Conservation (phyloP, 768 basidiomycete genomes). For the Auriscalpium vulgare region DNA sequence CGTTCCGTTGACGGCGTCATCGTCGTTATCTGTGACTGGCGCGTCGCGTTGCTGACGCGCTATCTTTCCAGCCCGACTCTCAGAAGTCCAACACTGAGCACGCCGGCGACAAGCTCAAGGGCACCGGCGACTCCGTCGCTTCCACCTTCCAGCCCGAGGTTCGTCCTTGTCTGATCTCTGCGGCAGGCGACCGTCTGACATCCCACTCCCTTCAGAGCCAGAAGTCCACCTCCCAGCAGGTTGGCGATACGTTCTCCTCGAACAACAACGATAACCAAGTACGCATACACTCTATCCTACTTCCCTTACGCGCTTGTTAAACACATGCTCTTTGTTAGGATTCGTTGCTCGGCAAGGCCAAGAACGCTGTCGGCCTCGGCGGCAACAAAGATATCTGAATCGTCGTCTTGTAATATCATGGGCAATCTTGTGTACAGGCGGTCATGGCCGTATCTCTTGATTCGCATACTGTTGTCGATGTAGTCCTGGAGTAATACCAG, state of each 20-base stretch:
- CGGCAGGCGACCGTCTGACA: background rate
- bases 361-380: slow-evolving; percentile 28
- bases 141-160: slow-evolving; percentile 23
- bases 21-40: background rate
- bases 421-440: too few species aligned
- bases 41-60: background rate
- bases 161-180: background rate
- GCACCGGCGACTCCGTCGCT: slow-evolving; percentile 24
- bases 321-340: slow-evolving; percentile 6
- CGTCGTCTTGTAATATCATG: too few species aligned
- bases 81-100: slow-evolving; percentile 32
- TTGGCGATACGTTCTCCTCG: slow-evolving; percentile 26
- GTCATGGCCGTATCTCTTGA: too few species aligned
- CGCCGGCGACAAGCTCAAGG: slow-evolving; percentile 28
- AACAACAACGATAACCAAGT: slow-evolving; percentile 24
- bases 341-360: slow-evolving; percentile 26
- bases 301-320: background rate
- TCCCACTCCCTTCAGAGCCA: slow-evolving; percentile 18
- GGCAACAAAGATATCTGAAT: slow-evolving; percentile 4
- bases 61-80: slow-evolving; percentile 23
- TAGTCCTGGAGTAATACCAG: too few species aligned
- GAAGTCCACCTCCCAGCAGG: slow-evolving; percentile 28
- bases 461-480: too few species aligned
- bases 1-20: background rate
- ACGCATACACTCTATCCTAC: background rate